phyloP scores from a whole-genome alignment of 306 rosid genomes.

The Quercus alba region DNA sequence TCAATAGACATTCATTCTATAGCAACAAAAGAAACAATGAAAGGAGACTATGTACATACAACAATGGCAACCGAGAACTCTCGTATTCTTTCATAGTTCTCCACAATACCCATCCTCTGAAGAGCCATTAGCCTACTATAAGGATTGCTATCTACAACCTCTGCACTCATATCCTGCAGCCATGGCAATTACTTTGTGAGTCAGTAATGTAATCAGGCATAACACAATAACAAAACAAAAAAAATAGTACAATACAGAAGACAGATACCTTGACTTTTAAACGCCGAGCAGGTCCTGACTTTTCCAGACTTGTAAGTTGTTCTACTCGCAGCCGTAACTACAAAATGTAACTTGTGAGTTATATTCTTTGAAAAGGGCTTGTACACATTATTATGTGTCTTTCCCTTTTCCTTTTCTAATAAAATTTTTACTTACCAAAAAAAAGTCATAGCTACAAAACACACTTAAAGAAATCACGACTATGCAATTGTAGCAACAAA shows the following conservation, averaged over 20 bases:
- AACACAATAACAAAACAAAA: background rate
- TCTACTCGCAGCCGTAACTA: conserved; percentile 69
- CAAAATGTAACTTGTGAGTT: background rate
- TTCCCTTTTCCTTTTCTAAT: too few species aligned
- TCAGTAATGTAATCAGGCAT: conserved; percentile 1
- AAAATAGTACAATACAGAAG: background rate
- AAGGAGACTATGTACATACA: conserved; percentile 67
- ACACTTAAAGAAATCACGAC: too few species aligned
- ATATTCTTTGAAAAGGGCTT: too few species aligned
- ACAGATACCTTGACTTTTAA: conserved; percentile 71
- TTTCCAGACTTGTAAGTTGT: conserved; percentile 52
- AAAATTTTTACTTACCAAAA: too few species aligned
- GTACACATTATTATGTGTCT: too few species aligned
- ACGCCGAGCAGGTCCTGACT: conserved; percentile 53
- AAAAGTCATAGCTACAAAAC: too few species aligned
- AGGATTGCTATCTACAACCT: conserved; percentile 95
- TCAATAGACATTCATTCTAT: background rate
- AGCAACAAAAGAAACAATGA: conserved; percentile 1
- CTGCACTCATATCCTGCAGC: conserved; percentile 94
- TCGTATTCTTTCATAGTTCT: conserved; percentile 89
- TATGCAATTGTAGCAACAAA: too few species aligned
- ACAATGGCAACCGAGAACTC: conserved; percentile 95
- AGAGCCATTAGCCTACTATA: conserved; percentile 99
- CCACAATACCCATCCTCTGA: conserved; percentile 98
- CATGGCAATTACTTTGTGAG: conserved; percentile 9